A percentile compares a stretch with the other conserved stretches of the same genome.
These are phyloP conservation scores for Kockovaella imperatae DNA, from an alignment of 768 basidiomycete genomes.

Conservation along the genomic window DNA sequence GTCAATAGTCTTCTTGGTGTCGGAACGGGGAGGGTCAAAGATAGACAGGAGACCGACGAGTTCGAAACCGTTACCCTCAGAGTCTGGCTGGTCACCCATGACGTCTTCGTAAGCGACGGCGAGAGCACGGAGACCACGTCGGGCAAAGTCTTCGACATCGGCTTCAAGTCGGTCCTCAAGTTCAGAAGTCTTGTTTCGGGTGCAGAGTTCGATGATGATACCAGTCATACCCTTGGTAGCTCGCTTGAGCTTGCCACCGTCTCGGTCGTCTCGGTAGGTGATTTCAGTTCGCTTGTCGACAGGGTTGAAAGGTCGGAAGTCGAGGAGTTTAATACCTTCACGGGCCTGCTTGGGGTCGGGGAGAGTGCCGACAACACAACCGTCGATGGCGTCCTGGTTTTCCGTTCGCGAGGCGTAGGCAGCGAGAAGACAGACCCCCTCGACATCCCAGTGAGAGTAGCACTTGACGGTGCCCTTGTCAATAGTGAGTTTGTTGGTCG, in stretches of 20 bases:
- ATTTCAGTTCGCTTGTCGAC: conserved; percentile 99
- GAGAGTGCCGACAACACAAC: conserved; percentile 72
- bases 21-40: conserved; percentile 94
- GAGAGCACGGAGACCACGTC: conserved; percentile 92
- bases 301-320: conserved; percentile 99
- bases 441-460: conserved; percentile 77
- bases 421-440: conserved; percentile 85
- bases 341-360: conserved; percentile 69
- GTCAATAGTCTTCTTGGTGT: conserved; percentile 98
- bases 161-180: conserved; percentile 82
- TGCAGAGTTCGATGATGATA: conserved; percentile 93
- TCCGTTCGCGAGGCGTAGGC: conserved; percentile 96
- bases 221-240: conserved; percentile 99
- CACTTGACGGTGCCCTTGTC: conserved; percentile 85
- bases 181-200: conserved; percentile 92
- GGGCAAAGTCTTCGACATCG: conserved; percentile 92
- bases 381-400: conserved; percentile 97
- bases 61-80: conserved; percentile 92
- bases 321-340: conserved; percentile 85
- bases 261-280: conserved; percentile 80
- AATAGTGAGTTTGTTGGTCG: conserved; percentile 99
- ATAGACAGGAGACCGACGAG: conserved; percentile 94
- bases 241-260: conserved; percentile 92
- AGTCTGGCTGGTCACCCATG: conserved; percentile 70
- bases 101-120: conserved; percentile 94